Percentiles rank a stretch among this genome's conserved stretches.
Evolutionary conservation across 441 rosid species (phyloP).

Genomic region (Sinapis alba): DNA sequence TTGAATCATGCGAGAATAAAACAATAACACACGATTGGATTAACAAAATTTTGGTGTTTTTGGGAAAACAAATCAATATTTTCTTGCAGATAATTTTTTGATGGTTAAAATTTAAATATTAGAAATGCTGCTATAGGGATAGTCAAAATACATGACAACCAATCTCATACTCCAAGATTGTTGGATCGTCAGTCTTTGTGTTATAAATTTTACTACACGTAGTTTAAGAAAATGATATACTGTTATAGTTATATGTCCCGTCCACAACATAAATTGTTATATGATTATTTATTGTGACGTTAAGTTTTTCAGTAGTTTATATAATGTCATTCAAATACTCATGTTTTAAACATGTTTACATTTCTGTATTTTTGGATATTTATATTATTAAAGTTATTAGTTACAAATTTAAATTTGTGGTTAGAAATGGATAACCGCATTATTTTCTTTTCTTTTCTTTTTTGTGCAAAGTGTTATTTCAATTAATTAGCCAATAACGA

Average conservation of each 20-base stretch:
- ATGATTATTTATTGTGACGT: neutral
- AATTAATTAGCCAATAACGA: neutral
- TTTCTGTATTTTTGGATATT: neutral
- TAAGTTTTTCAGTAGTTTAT: neutral
- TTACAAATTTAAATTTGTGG: neutral
- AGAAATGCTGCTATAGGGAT: neutral
- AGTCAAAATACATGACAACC: neutral
- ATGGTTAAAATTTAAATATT: neutral
- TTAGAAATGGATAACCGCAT: neutral
- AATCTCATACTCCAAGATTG: neutral
- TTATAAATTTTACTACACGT: neutral
- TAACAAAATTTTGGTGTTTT: conserved; percentile 8
- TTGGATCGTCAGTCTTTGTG: neutral
- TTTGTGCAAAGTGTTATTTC: neutral
- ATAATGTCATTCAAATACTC: neutral
- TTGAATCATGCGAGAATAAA: conserved; percentile 14
- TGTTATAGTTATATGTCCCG: neutral
- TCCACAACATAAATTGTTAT: neutral
- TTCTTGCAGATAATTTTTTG: neutral
- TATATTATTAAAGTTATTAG: neutral
- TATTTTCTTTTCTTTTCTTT: neutral
- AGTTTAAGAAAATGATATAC: neutral
- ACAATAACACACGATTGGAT: neutral
- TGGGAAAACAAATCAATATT: neutral
- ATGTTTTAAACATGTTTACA: neutral